phyloP scores from a whole-genome alignment of 176 grass and related monocot species.

The Pharus latifolius region DNA sequence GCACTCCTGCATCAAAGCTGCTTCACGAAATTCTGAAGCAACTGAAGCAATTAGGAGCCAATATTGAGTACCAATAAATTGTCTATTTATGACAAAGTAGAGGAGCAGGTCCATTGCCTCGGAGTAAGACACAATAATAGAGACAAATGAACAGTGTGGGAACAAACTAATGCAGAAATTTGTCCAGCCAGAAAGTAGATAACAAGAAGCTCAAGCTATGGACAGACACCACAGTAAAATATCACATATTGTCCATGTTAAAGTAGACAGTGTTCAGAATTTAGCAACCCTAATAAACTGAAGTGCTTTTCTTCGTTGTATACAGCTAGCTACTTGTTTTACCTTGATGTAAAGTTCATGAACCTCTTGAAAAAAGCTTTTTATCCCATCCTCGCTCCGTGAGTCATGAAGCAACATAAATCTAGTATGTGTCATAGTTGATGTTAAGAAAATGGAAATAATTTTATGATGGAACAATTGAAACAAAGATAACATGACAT shows the following conservation, averaged over 20 bases:
- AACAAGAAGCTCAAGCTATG: no score
- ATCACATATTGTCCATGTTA: not conserved
- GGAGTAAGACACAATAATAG: not conserved
- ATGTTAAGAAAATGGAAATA: slow-evolving; percentile 29
- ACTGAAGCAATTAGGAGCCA: not conserved
- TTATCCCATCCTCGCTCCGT: slow-evolving; percentile 61
- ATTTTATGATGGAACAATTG: not conserved
- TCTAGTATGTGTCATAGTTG: slow-evolving; percentile 53
- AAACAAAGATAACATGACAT: not conserved
- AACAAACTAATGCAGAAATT: not conserved
- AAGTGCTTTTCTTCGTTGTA: not conserved
- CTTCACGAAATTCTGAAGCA: not conserved
- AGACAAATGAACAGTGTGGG: not conserved
- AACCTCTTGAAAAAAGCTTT: slow-evolving; percentile 88
- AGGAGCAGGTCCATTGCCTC: not conserved
- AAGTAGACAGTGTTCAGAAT: not conserved
- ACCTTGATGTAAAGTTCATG: slow-evolving; percentile 89
- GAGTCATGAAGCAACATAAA: slow-evolving; percentile 91
- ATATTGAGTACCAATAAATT: no score
- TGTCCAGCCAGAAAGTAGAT: not conserved
- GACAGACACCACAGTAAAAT: not conserved
- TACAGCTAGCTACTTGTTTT: not conserved
- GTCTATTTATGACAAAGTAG: no score
- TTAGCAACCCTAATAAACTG: not conserved
- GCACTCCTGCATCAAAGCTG: not conserved